Evolutionary conservation across 2,329 filamentous ascomycete species (phyloP), one percentile per base, ranked within the genome.

Genomic region (Aschersonia sp.): DNA sequence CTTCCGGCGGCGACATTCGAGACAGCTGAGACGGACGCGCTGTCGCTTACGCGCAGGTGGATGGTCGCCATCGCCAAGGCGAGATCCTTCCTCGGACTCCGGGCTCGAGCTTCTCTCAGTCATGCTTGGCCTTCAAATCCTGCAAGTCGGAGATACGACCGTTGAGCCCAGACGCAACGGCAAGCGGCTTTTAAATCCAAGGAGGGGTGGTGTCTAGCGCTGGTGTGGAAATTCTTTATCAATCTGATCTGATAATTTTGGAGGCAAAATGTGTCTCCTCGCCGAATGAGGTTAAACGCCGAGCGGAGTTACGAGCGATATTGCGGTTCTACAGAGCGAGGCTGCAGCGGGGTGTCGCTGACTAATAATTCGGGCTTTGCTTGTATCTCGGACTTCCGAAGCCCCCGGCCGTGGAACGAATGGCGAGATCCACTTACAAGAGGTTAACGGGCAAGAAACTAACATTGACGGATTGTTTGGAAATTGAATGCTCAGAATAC

Each of bases 1-100:
- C 64, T 80, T 80, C 48, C 76, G 68, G 47, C 76, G 69, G 42
- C 76, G 73, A 54, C 76, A 80, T 55, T 79, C 76, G 42, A 79
- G 68, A 52, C 76, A 80, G 44, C 74, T 78, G 42, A 80, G 67
- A 12, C 76, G 67, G 43, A 79, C 72, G 39, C 76, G 69, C 64
- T 79, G 76, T 33, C 76, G 65, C 63, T 80, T 80, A 51, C 76
- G 68, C 8, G 74, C 63, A 42, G 64, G 64, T 48, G 57, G 60
- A 45, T 65, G 60, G 53, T 61, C 61, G 48, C 57, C 56, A 53
- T 53, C 58, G 51, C 58, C 53, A 45, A 50, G 49, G n/a, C 49
- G 56, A 46, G 56, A 57, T 45, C 51, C 60, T 49, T 50, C 52
- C 51, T 60, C 61, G 52, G 64, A 67, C 37, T 67, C 64, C 54